These are phyloP conservation scores for Botrytis tulipae DNA, from an alignment of 2,329 filamentous ascomycete species.

Conservation along the genomic window DNA sequence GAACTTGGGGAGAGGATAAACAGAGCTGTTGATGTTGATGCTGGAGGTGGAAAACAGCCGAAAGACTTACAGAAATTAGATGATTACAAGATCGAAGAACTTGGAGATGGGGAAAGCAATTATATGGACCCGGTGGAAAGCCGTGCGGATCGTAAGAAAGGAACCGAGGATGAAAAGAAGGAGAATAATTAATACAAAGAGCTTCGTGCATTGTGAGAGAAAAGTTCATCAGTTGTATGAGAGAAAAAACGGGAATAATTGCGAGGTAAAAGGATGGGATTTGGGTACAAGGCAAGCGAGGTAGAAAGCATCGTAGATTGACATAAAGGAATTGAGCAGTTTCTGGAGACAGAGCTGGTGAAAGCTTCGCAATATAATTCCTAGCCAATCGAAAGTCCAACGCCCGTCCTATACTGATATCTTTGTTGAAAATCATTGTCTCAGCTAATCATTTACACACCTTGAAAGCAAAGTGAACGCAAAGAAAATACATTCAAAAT, in stretches of 20 bases:
- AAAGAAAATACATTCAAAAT: background rate
- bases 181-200: background rate
- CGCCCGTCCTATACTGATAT: background rate
- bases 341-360: background rate
- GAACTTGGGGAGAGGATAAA: background rate
- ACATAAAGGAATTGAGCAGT: background rate
- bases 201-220: background rate
- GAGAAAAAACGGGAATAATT: background rate
- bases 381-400: background rate
- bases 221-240: background rate
- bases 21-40: background rate
- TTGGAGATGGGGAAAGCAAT: background rate
- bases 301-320: background rate
- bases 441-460: background rate
- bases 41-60: background rate
- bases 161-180: background rate
- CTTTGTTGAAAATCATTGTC: background rate
- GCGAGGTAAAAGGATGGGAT: background rate
- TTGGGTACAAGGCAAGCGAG: background rate
- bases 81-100: background rate
- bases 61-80: background rate
- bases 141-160: background rate
- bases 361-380: background rate
- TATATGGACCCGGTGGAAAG: background rate
- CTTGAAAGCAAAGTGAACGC: background rate